Conservation (phyloP, 2,329 filamentous ascomycete genomes). For the Tympanopsis confertula region DNA sequence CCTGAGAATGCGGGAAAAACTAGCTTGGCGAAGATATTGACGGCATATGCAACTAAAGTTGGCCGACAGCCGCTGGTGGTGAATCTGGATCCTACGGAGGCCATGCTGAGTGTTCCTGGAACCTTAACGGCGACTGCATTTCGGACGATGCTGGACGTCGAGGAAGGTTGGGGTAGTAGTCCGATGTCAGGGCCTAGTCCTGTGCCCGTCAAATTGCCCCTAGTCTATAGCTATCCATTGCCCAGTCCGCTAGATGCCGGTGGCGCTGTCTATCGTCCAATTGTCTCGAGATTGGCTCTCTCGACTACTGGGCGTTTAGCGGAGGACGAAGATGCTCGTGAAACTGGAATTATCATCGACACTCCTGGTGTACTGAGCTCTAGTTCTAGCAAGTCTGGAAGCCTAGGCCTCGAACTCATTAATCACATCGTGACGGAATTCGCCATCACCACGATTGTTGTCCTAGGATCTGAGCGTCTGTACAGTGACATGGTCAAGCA, state of each 20-base stretch:
- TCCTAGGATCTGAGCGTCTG: constrained; percentile 58
- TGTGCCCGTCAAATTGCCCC: constrained; percentile 57
- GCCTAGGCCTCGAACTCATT: constrained; percentile 57
- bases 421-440: constrained; percentile 64
- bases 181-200: constrained; percentile 60
- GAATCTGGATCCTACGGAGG: constrained; percentile 57
- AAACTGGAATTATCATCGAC: constrained; percentile 58
- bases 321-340: constrained; percentile 46
- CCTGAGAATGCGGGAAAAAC: constrained; percentile 62
- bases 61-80: constrained; percentile 51
- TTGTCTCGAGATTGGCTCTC: constrained; percentile 54
- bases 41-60: constrained; percentile 47
- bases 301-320: constrained; percentile 54
- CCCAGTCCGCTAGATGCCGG: constrained; percentile 45
- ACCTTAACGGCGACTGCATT: constrained; percentile 55
- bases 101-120: constrained; percentile 45
- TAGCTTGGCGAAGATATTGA: constrained; percentile 48
- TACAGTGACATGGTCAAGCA: constrained; percentile 55
- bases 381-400: constrained; percentile 27
- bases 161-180: constrained; percentile 61
- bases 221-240: constrained; percentile 63
- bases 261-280: constrained; percentile 45
- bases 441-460: constrained; percentile 50
- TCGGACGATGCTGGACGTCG: constrained; percentile 56
- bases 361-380: constrained; percentile 48